Conservation (phyloP, 106 monocot genomes). For the Xerophyta viscosa region DNA sequence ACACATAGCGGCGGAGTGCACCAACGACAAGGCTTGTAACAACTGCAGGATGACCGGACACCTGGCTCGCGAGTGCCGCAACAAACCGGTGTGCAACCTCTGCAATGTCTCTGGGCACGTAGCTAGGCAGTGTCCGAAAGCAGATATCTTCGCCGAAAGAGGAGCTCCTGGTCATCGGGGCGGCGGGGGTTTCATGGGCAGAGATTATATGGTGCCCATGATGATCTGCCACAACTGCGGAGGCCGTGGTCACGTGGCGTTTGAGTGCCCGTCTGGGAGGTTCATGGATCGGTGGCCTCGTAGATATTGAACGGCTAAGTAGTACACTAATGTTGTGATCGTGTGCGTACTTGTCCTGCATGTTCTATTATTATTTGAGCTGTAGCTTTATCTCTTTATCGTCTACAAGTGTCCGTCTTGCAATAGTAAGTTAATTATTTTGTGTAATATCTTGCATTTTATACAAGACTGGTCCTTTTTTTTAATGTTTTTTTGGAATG, state of each 20-base stretch:
- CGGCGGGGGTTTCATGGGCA: conserved; percentile 37
- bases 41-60: conserved; percentile 91
- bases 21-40: conserved; percentile 97
- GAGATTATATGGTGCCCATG: conserved; percentile 44
- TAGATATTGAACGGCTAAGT: not conserved
- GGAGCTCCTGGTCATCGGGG: not conserved
- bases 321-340: too few relatives aligned
- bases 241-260: conserved; percentile 58
- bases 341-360: too few relatives aligned
- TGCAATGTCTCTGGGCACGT: conserved; percentile 83
- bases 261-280: conserved; percentile 63
- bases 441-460: too few relatives aligned
- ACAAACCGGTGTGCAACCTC: conserved; percentile 88
- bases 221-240: conserved; percentile 69
- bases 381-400: too few relatives aligned
- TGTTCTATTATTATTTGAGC: too few relatives aligned
- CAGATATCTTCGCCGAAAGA: conserved; percentile 42
- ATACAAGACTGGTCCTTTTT: too few relatives aligned
- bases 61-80: conserved; percentile 76
- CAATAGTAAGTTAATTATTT: too few relatives aligned
- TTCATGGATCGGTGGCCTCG: conserved; percentile 19
- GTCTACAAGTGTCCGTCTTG: too few relatives aligned
- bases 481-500: too few relatives aligned
- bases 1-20: conserved; percentile 66
- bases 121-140: conserved; percentile 73